These are phyloP conservation scores for Pachysandra terminalis DNA, from an alignment of 164 flowering plant species.

Conservation along the genomic window DNA sequence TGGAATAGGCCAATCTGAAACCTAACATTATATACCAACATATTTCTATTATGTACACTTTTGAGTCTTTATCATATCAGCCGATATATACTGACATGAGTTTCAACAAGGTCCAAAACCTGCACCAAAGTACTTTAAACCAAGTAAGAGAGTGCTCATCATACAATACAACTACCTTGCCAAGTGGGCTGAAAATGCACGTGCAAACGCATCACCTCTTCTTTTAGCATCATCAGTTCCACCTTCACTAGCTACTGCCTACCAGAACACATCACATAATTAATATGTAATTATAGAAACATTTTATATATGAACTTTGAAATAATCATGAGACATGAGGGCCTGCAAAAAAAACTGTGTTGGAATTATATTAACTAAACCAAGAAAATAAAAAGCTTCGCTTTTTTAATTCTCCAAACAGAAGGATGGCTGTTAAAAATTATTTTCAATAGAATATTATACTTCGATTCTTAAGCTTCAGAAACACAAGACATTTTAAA, in stretches of 20 bases:
- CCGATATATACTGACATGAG: too few species aligned
- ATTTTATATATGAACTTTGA: neutral
- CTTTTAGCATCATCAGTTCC: constrained; percentile 99
- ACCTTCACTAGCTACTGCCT: constrained; percentile 99
- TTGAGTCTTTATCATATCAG: too few species aligned
- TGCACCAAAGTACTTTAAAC: too few species aligned
- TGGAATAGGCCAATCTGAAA: too few species aligned
- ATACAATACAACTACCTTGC: constrained; percentile 51
- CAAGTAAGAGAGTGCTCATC: neutral
- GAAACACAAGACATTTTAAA: neutral
- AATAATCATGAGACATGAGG: neutral
- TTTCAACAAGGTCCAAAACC: too few species aligned
- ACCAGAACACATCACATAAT: constrained; percentile 8
- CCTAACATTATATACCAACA: too few species aligned
- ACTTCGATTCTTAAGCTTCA: neutral
- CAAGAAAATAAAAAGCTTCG: neutral
- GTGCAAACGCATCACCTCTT: constrained; percentile 98
- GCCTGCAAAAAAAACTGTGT: neutral
- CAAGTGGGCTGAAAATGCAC: constrained; percentile 95
- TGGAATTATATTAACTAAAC: neutral
- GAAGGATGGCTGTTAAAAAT: neutral
- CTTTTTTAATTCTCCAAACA: neutral
- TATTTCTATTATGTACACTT: too few species aligned
- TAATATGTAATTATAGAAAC: constrained; percentile 1
- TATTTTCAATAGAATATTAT: neutral